Conservation (phyloP, 1,139 yeast species). For the Nadsonia commutata region DNA sequence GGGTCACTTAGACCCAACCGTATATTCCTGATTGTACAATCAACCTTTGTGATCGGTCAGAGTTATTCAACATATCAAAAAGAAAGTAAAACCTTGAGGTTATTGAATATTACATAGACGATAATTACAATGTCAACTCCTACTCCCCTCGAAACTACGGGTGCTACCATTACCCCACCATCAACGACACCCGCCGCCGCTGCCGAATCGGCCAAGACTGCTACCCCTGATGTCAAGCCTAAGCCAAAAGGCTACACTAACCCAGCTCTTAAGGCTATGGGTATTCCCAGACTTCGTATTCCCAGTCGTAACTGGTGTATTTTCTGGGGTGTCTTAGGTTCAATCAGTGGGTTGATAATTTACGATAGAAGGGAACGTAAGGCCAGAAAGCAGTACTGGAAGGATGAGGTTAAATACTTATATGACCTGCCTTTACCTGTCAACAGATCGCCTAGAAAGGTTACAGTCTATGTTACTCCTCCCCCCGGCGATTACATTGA, state of each 20-base stretch:
- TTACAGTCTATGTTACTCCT: constrained; percentile 79
- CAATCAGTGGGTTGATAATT: constrained; percentile 53
- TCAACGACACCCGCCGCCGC: background rate
- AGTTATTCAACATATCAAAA: too few relatives aligned
- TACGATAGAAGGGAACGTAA: constrained; percentile 71
- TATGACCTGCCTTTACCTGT: constrained; percentile 33
- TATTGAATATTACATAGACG: too few relatives aligned
- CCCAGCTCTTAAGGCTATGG: constrained; percentile 83
- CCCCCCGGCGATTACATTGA: constrained; percentile 91
- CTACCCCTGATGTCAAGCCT: background rate
- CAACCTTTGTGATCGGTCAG: too few relatives aligned
- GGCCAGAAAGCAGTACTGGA: constrained; percentile 50
- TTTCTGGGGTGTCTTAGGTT: constrained; percentile 61
- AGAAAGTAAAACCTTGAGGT: too few relatives aligned
- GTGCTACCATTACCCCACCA: background rate
- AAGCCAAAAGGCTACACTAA: constrained; percentile 40
- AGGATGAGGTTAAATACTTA: constrained; percentile 39
- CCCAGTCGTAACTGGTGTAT: constrained; percentile 93
- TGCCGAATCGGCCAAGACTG: background rate
- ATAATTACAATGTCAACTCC: background rate
- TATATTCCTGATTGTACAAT: too few relatives aligned
- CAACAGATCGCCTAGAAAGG: constrained; percentile 51
- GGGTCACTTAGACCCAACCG: background rate
- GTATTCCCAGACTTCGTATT: constrained; percentile 57
- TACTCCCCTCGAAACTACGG: background rate